phyloP scores from a whole-genome alignment of 257 asterid genomes.

The Solanum chiquidenum region DNA sequence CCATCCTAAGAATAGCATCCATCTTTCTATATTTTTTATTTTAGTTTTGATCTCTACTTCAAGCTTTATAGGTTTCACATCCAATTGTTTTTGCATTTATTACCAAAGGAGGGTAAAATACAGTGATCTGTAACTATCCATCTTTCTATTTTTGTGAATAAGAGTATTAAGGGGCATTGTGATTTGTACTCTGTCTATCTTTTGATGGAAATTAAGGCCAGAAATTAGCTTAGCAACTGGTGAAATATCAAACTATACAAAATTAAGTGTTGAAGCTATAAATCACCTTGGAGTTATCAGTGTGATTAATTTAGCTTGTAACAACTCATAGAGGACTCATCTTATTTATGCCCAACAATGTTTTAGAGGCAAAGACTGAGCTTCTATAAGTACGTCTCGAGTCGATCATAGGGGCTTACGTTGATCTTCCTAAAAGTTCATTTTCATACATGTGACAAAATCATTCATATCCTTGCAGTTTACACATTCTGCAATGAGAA shows the following conservation, averaged over 20 bases:
- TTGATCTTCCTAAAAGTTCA: too few species aligned
- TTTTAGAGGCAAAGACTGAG: too few species aligned
- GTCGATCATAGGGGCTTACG: too few species aligned
- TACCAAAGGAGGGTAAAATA: not conserved
- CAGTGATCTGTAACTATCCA: not conserved
- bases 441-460: too few species aligned
- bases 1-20: too few species aligned
- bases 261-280: not conserved
- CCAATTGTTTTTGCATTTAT: not conserved
- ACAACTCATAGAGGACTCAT: too few species aligned
- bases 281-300: not conserved
- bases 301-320: not conserved
- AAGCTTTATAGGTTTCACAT: too few species aligned
- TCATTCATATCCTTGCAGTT: too few species aligned
- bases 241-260: not conserved
- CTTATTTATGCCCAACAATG: too few species aligned
- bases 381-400: too few species aligned
- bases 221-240: not conserved
- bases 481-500: not conserved
- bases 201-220: not conserved
- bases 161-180: not conserved
- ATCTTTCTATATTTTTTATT: not conserved
- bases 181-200: not conserved
- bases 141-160: not conserved
- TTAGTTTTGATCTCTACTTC: too few species aligned